These are phyloP conservation scores for Forsythia viridissima DNA, from an alignment of 257 asterid genomes.

Conservation along the genomic window DNA sequence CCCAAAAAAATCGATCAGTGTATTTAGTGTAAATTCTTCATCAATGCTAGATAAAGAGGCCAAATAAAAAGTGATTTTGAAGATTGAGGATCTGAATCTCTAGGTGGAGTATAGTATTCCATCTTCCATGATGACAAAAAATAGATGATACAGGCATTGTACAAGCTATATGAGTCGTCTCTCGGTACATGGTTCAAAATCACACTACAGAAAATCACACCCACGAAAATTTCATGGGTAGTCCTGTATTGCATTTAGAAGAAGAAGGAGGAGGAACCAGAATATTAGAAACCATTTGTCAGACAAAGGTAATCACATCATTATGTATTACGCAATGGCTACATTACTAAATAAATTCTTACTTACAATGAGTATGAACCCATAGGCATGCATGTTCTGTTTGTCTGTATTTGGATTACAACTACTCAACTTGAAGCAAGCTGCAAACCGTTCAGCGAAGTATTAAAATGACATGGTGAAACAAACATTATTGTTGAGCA, in stretches of 20 bases:
- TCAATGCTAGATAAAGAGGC: background rate
- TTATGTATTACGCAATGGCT: slow-evolving; percentile 19
- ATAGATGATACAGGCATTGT: background rate
- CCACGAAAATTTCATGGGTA: background rate
- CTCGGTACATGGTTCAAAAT: background rate
- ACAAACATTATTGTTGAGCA: slow-evolving; percentile 13
- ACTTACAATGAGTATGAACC: slow-evolving; percentile 84
- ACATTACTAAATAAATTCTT: slow-evolving; percentile 15
- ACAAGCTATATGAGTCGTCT: background rate
- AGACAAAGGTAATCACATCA: slow-evolving; percentile 11
- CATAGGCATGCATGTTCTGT: slow-evolving; percentile 79
- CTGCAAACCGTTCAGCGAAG: slow-evolving; percentile 50
- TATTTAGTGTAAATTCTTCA: background rate
- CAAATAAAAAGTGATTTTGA: background rate
- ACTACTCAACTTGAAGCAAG: slow-evolving; percentile 77
- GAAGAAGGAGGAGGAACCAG: background rate
- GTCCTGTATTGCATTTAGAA: background rate
- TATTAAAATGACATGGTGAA: slow-evolving; percentile 29
- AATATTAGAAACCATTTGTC: slow-evolving; percentile 14
- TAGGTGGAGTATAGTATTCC: background rate
- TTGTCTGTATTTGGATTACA: slow-evolving; percentile 66
- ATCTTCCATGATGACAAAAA: background rate
- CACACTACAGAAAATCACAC: background rate
- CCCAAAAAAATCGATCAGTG: background rate
- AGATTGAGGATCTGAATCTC: background rate